Base-by-base conservation (phyloP, 2,329 filamentous ascomycete species). In the Thermothelomyces thermophilus region DNA sequence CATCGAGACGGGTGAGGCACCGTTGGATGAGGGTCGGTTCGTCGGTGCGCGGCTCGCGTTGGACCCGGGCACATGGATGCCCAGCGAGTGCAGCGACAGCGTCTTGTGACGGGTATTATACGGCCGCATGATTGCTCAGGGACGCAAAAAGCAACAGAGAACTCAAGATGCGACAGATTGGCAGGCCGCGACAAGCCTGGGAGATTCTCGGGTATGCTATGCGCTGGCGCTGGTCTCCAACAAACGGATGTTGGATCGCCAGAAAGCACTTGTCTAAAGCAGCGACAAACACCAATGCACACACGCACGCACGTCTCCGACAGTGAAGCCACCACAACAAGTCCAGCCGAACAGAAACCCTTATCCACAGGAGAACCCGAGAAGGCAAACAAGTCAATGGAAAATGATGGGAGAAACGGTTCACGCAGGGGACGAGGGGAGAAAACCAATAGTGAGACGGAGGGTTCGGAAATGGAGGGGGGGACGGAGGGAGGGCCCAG, bases 51-150 rank as follows among this genome's bases (percentile, higher is more conserved):
- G 74, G 56, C 79, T 71, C 62, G 82, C 77, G 62, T 83, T 73
- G 61, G 77, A 74, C 62, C 85, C 80, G 57, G 87, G 84, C 57
- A 96, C 76, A 63, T 93, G 87, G 62, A 97, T 95, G 67, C 93
- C 93, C 63, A 97, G 79, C 59, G 90, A 94, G 53, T 89, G 87
- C 64, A 97, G 76, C 56, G 90, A 96, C 59, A 98, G 75, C 65
- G 90, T 95, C 76, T 97, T 97, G 70, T 90, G 85, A 71, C 91
- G 87, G 60, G 91, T 97, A 71, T 96, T 95, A 77, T 96, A 96
- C 65, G 86, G 86, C 89, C 95, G 95, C 63, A 54, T 51, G 46
- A 41, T 36, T 37, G 51, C 44, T 33, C 7, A 5, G 36, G 20
- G 35, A 36, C 22, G 36, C 41, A 41, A 42, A 9, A 41, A 34